A percentile compares a stretch with the other conserved stretches of the same genome.
Conservation (phyloP, 306 rosid genomes). For the Sphenostylis stenocarpa region DNA sequence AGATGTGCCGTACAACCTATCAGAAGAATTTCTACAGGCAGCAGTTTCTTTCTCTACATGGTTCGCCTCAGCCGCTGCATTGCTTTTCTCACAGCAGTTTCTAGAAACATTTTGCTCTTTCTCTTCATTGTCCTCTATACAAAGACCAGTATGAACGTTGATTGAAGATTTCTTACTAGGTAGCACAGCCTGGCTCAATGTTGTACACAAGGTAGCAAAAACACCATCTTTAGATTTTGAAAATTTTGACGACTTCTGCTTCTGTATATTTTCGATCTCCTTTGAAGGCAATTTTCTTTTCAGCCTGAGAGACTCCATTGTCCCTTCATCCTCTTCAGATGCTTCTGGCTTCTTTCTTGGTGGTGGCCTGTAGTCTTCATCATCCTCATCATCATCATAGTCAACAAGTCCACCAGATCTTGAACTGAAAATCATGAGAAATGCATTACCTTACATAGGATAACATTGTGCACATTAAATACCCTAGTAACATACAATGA, state of each 20-base stretch:
- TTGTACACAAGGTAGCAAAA: constrained; percentile 73
- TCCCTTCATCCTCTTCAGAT: constrained; percentile 76
- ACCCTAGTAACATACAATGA: constrained; percentile 4
- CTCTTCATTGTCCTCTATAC: constrained; percentile 42
- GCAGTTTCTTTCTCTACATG: constrained; percentile 57
- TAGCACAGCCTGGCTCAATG: constrained; percentile 71
- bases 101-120: constrained; percentile 43
- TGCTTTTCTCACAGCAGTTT: constrained; percentile 44
- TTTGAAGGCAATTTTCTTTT: constrained; percentile 67
- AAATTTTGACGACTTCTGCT: constrained; percentile 57
- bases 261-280: constrained; percentile 55
- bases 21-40: constrained; percentile 55
- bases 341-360: constrained; percentile 65
- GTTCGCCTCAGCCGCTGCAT: constrained; percentile 40
- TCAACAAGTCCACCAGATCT: constrained; percentile 89
- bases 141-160: constrained; percentile 34
- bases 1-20: constrained; percentile 40
- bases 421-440: constrained; percentile 43
- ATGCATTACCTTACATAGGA: neutral
- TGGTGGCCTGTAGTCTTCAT: constrained; percentile 84
- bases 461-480: neutral
- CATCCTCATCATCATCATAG: constrained; percentile 94
- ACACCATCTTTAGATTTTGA: constrained; percentile 67
- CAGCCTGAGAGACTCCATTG: constrained; percentile 70
- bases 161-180: constrained; percentile 62